A percentile compares a stretch with the other conserved stretches of the same genome.
These are phyloP conservation scores for Kwoniella shivajii DNA, from an alignment of 1,284 basidiomycete species.

Conservation along the genomic window DNA sequence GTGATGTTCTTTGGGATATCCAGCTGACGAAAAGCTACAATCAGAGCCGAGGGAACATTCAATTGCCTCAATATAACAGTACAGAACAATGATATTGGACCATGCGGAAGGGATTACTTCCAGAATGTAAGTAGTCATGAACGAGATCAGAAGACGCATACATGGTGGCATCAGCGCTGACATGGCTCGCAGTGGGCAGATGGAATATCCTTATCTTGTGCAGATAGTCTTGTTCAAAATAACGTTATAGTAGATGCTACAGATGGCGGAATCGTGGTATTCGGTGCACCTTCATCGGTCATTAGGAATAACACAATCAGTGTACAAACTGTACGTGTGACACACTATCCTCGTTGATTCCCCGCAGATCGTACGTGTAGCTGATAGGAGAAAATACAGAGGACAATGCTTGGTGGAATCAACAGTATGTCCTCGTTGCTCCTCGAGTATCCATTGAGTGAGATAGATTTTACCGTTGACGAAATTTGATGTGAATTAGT, in stretches of 20 bases:
- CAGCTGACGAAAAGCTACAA: not conserved
- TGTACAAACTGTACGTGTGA: slow-evolving; percentile 59
- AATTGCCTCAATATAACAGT: slow-evolving; percentile 66
- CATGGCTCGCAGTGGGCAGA: slow-evolving; percentile 66
- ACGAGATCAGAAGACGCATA: too few relatives aligned
- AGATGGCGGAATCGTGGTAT: slow-evolving; percentile 73
- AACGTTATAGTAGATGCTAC: slow-evolving; percentile 72
- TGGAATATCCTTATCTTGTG: slow-evolving; percentile 77
- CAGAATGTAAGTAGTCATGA: slow-evolving; percentile 38
- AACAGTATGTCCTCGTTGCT: slow-evolving; percentile 33
- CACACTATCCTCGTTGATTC: not conserved
- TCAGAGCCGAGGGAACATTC: slow-evolving; percentile 62
- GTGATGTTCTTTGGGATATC: slow-evolving; percentile 7
- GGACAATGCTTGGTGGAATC: slow-evolving; percentile 74
- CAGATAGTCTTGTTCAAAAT: slow-evolving; percentile 65
- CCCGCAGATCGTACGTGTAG: not conserved
- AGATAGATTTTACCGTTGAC: not conserved
- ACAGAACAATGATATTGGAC: slow-evolving; percentile 74
- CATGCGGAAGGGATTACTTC: slow-evolving; percentile 46
- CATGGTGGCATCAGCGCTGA: too few relatives aligned
- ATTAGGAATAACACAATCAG: slow-evolving; percentile 76
- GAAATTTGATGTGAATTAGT: slow-evolving; percentile 51
- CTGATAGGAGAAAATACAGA: slow-evolving; percentile 8
- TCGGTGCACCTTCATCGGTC: slow-evolving; percentile 73
- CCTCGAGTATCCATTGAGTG: not conserved